phyloP scores from a whole-genome alignment of 2,329 filamentous ascomycete species.

The Aaosphaeria pasadenensis region DNA sequence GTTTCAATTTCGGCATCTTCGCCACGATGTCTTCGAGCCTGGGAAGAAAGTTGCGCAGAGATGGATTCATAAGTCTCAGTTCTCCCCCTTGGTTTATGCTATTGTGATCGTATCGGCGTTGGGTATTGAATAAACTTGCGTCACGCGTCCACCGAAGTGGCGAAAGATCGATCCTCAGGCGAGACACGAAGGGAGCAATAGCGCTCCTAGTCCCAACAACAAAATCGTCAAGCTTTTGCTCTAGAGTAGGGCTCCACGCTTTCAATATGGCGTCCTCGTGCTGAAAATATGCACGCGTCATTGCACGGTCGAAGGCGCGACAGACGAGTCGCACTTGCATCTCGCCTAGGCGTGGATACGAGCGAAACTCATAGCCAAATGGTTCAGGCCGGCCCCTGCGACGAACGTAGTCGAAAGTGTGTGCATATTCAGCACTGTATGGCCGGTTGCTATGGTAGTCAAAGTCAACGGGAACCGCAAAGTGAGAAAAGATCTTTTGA shows the following conservation, averaged over 20 bases:
- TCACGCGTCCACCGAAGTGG: not conserved
- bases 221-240: not conserved
- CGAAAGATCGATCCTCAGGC: not conserved
- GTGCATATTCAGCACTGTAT: not conserved
- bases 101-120: not conserved
- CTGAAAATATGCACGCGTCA: not conserved
- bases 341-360: not conserved
- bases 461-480: not conserved
- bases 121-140: not conserved
- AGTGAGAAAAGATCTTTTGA: not conserved
- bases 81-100: not conserved
- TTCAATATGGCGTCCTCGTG: not conserved
- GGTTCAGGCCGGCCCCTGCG: not conserved
- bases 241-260: not conserved
- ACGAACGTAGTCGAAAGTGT: not conserved
- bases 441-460: not conserved
- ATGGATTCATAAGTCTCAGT: not conserved
- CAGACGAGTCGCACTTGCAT: not conserved
- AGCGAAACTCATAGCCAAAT: not conserved
- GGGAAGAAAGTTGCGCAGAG: not conserved
- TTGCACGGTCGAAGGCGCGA: not conserved
- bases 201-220: not conserved
- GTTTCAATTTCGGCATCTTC: not conserved
- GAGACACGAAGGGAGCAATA: not conserved
- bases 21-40: not conserved